Percentiles rank a stretch among this genome's conserved stretches.
Evolutionary conservation across 2,329 filamentous ascomycete species (phyloP).

Genomic region (Pyrenochaeta sp.): DNA sequence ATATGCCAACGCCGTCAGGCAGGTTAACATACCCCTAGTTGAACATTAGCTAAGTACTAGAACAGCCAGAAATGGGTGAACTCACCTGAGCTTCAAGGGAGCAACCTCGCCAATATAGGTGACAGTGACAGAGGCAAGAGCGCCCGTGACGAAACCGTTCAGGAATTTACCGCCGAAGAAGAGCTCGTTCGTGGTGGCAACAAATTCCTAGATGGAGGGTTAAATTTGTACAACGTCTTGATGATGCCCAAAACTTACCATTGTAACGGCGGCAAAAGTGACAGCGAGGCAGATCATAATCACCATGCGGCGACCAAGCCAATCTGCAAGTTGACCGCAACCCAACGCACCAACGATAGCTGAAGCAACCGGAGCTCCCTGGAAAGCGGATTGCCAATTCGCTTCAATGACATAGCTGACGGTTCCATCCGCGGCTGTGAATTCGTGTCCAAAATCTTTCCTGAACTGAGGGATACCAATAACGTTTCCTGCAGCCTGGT

Average conservation of each 20-base stretch:
- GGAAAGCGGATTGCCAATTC: constrained; percentile 56
- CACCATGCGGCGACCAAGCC: constrained; percentile 43
- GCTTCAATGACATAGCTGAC: constrained; percentile 51
- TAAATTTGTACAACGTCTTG: too few relatives aligned
- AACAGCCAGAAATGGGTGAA: too few relatives aligned
- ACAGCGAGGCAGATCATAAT: constrained; percentile 48
- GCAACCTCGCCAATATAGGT: constrained; percentile 51
- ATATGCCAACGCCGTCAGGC: constrained; percentile 51
- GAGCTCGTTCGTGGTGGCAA: constrained; percentile 50
- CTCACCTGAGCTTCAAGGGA: constrained; percentile 49
- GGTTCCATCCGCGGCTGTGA: constrained; percentile 28
- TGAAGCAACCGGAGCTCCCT: constrained; percentile 52
- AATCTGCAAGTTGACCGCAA: constrained; percentile 48
- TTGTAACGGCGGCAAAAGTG: constrained; percentile 49
- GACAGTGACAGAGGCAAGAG: constrained; percentile 49
- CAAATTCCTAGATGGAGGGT: too few relatives aligned
- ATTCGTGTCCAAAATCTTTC: constrained; percentile 53
- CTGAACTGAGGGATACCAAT: constrained; percentile 56
- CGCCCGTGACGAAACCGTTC: constrained; percentile 52
- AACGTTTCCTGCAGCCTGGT: constrained; percentile 52
- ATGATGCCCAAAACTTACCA: too few relatives aligned
- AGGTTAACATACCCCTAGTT: constrained; percentile 48
- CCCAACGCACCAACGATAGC: constrained; percentile 43
- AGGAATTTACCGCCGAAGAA: constrained; percentile 56
- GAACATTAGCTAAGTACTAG: too few relatives aligned